Percentiles rank a stretch among this genome's conserved stretches.
Conservation (phyloP, 1,284 basidiomycete genomes). For the Ustilago trichophora region DNA sequence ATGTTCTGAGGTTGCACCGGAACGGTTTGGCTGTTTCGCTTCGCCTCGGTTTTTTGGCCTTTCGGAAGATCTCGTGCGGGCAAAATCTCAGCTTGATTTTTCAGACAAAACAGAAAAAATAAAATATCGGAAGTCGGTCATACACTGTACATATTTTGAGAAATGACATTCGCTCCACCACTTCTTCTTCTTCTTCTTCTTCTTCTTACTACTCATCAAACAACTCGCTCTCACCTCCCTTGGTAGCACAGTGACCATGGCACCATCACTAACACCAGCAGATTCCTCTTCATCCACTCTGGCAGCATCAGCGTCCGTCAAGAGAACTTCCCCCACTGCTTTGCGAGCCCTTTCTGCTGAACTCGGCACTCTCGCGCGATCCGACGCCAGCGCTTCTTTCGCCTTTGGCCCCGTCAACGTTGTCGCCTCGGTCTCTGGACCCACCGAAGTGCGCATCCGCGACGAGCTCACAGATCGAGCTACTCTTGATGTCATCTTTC, state of each 20-base stretch:
- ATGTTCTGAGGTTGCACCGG: no score
- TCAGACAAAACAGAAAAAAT: no score
- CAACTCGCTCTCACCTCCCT: background rate
- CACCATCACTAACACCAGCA: constrained; percentile 2
- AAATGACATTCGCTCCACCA: background rate
- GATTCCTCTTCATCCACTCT: background rate
- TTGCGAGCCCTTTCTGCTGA: constrained; percentile 33
- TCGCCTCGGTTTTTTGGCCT: no score
- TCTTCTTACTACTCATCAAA: background rate
- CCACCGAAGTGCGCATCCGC: constrained; percentile 70
- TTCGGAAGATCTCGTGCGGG: constrained; percentile 14
- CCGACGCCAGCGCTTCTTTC: constrained; percentile 56
- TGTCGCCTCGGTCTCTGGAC: constrained; percentile 69
- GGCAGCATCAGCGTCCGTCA: background rate
- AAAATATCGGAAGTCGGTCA: constrained; percentile 4
- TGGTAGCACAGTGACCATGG: constrained; percentile 1
- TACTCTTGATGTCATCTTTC: constrained; percentile 70
- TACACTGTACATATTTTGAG: no score
- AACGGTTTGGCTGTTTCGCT: no score
- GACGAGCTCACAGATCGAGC: constrained; percentile 70
- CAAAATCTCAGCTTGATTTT: background rate
- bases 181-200: background rate
- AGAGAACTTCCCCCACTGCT: constrained; percentile 26
- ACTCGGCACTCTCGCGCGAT: constrained; percentile 31
- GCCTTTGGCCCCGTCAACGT: constrained; percentile 44